These are phyloP conservation scores for Scheffersomyces lignicola DNA, from an alignment of 1,139 yeast species.

Conservation along the genomic window DNA sequence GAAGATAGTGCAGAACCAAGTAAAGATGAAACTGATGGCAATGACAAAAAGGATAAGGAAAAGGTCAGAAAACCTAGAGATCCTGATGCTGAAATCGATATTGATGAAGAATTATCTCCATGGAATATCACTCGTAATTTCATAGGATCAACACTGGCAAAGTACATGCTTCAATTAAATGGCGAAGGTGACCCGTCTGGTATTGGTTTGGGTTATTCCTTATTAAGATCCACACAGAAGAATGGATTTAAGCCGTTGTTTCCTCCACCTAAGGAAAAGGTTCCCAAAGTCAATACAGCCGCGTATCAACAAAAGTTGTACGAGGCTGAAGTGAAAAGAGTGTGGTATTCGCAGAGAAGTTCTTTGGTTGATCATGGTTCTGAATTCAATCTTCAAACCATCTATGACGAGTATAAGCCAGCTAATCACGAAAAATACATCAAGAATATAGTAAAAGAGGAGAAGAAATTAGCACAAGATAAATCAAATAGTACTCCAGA, in stretches of 20 bases:
- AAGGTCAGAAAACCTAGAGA: slow-evolving; percentile 24
- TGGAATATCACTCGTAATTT: slow-evolving; percentile 94
- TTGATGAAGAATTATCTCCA: slow-evolving; percentile 87
- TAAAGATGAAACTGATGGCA: slow-evolving; percentile 17
- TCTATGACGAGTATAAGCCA: slow-evolving; percentile 44
- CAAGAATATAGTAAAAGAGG: slow-evolving; percentile 30
- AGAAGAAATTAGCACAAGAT: slow-evolving; percentile 20
- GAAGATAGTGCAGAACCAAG: slow-evolving; percentile 18
- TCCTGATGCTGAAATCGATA: slow-evolving; percentile 41
- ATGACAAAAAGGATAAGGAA: slow-evolving; percentile 23
- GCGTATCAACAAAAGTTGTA: slow-evolving; percentile 91
- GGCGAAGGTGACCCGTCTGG: slow-evolving; percentile 99
- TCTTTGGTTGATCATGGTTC: slow-evolving; percentile 50
- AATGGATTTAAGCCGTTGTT: slow-evolving; percentile 81
- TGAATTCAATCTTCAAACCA: slow-evolving; percentile 26
- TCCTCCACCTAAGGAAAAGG: slow-evolving; percentile 45
- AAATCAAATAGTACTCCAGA: slow-evolving; percentile 20
- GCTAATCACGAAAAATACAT: slow-evolving; percentile 34
- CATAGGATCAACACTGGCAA: slow-evolving; percentile 91
- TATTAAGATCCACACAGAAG: slow-evolving; percentile 88
- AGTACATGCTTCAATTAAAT: slow-evolving; percentile 92
- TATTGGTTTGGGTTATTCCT: slow-evolving; percentile 87
- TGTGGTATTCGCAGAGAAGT: slow-evolving; percentile 86
- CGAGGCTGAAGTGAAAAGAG: slow-evolving; percentile 84
- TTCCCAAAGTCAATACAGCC: slow-evolving; percentile 49